These are phyloP conservation scores for Paramecium pentaurelia DNA, from an alignment of 73 alveolate genomes.

Conservation along the genomic window DNA sequence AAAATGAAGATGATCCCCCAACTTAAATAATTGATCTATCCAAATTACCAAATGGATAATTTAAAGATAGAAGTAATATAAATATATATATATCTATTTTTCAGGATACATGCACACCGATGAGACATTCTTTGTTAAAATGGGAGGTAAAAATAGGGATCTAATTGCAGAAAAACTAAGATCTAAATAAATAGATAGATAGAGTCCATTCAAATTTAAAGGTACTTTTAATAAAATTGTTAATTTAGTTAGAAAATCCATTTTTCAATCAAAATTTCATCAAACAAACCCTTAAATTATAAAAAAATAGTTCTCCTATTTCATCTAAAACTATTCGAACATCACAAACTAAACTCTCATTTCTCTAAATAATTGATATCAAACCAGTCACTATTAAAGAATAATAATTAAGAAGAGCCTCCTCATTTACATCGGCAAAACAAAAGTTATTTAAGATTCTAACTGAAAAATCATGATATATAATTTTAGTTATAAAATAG, in stretches of 20 bases:
- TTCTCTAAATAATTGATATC: background rate
- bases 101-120: background rate
- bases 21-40: background rate
- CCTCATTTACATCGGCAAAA: background rate
- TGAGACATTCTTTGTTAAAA: background rate
- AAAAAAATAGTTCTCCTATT: background rate
- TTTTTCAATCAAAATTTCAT: background rate
- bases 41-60: background rate
- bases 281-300: background rate
- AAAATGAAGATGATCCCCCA: background rate
- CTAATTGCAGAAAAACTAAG: background rate
- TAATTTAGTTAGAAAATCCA: background rate
- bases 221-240: background rate
- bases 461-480: background rate
- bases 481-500: background rate
- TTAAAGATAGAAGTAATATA: background rate
- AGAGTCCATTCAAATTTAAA: background rate
- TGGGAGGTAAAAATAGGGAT: background rate
- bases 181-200: background rate
- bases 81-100: background rate
- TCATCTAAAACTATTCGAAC: background rate
- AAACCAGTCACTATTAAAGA: background rate
- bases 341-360: background rate
- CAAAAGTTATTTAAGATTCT: background rate
- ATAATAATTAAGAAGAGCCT: background rate